Conservation (phyloP, 192 early-diverging fungal genomes). For the Entomortierella parvispora region DNA sequence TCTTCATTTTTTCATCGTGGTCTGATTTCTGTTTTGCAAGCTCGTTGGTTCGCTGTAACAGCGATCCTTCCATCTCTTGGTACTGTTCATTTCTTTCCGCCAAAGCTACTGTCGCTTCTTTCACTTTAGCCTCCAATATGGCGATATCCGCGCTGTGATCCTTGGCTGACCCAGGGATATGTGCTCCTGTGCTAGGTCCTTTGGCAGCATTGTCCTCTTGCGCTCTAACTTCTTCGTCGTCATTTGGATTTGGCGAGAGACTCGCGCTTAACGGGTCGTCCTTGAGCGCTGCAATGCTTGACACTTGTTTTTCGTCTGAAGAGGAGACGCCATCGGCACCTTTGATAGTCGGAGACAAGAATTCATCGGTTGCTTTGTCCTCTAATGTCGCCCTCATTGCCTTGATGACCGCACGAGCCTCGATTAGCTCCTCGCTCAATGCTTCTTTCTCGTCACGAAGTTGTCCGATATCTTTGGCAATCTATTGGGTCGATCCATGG, state of each 20-base stretch:
- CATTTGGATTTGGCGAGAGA: background rate
- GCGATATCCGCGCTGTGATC: background rate
- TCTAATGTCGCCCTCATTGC: conserved; percentile 40
- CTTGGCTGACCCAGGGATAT: background rate
- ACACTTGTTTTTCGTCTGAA: background rate
- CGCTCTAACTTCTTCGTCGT: background rate
- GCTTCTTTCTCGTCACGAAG: conserved; percentile 33
- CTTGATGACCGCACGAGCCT: conserved; percentile 34
- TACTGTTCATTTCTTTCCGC: conserved; percentile 7
- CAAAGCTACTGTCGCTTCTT: conserved; percentile 9
- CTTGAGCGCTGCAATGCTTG: background rate
- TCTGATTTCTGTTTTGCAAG: conserved; percentile 53
- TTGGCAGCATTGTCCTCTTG: background rate
- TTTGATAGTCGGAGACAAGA: conserved; percentile 23
- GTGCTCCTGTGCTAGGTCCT: background rate
- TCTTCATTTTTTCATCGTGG: conserved; percentile 67
- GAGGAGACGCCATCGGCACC: background rate
- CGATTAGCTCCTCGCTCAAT: conserved; percentile 34
- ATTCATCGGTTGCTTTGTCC: conserved; percentile 38
- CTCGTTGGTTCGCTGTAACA: conserved; percentile 29
- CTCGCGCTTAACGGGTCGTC: conserved; percentile 21
- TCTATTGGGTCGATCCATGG: conserved; percentile 13
- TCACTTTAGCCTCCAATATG: conserved; percentile 6
- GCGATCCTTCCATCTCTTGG: conserved; percentile 11
- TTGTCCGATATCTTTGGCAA: conserved; percentile 20